These are phyloP conservation scores for Aspergillus heteromorphus DNA, from an alignment of 495 filamentous ascomycete genomes.

Conservation along the genomic window DNA sequence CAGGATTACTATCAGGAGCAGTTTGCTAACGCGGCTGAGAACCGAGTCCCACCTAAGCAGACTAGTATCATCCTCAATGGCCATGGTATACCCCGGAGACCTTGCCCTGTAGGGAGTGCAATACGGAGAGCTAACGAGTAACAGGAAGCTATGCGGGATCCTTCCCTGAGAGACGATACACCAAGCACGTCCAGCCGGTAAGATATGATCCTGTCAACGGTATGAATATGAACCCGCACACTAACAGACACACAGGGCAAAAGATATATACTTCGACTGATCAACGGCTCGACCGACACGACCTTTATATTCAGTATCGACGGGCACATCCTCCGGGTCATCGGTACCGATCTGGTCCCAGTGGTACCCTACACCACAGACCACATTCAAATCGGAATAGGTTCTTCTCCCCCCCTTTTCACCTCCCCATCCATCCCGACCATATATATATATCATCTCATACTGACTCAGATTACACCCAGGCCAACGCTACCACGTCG, in stretches of 20 bases:
- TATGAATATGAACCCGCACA: not conserved
- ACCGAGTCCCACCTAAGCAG: not conserved
- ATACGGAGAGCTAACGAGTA: too few relatives aligned
- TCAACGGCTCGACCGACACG: constrained; percentile 39
- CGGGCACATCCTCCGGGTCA: constrained; percentile 37
- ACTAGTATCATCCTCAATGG: not conserved
- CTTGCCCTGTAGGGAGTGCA: too few relatives aligned
- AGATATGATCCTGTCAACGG: not conserved
- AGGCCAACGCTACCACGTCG: constrained; percentile 57
- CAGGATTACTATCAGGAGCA: constrained; percentile 7
- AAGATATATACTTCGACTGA: constrained; percentile 19
- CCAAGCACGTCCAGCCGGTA: not conserved
- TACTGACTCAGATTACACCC: too few relatives aligned
- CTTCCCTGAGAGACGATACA: not conserved
- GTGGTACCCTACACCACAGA: constrained; percentile 35
- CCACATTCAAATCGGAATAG: constrained; percentile 48
- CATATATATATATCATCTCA: too few relatives aligned
- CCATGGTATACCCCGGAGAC: not conserved
- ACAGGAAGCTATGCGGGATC: not conserved
- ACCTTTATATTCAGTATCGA: constrained; percentile 44
- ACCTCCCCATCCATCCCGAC: too few relatives aligned
- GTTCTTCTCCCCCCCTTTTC: constrained; percentile 4
- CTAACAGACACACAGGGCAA: not conserved
- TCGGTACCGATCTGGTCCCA: constrained; percentile 39
- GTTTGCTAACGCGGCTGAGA: not conserved